Percentiles rank a stretch among this genome's conserved stretches.
Evolutionary conservation across 345 rosid genomes (phyloP).

Genomic region (Lenwebbia sp.): DNA sequence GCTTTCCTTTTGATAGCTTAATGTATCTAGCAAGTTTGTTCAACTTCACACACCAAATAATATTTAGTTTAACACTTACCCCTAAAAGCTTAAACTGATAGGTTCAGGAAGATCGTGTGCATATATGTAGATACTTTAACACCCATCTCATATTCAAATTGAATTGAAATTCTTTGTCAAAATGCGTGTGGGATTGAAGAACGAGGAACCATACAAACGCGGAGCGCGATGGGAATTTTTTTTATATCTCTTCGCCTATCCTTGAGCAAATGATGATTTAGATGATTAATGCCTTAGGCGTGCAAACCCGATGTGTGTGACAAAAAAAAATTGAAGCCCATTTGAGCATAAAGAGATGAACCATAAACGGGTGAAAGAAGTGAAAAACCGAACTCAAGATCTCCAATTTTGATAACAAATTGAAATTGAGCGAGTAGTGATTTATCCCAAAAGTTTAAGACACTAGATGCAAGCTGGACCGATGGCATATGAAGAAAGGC

Average conservation of each 20-base stretch:
- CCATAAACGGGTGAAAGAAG: neutral
- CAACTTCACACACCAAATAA: neutral
- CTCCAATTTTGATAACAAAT: neutral
- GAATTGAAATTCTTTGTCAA: neutral
- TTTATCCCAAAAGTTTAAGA: neutral
- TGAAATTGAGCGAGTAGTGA: neutral
- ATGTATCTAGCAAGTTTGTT: neutral
- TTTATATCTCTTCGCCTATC: neutral
- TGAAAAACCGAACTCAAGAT: neutral
- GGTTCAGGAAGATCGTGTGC: fast-evolving
- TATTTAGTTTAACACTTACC: neutral
- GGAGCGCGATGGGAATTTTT: neutral
- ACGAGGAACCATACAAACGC: no score
- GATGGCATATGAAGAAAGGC: neutral
- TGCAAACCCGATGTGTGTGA: neutral
- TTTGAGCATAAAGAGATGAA: neutral
- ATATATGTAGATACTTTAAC: neutral
- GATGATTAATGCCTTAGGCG: neutral
- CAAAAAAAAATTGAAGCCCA: no score
- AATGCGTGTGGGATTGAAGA: neutral
- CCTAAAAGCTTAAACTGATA: neutral
- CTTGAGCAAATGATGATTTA: neutral
- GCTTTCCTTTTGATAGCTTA: neutral
- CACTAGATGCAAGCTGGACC: neutral
- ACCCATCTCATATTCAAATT: neutral